Evolutionary conservation across 164 flowering plant species (phyloP).

Genomic region (Santalum album): DNA sequence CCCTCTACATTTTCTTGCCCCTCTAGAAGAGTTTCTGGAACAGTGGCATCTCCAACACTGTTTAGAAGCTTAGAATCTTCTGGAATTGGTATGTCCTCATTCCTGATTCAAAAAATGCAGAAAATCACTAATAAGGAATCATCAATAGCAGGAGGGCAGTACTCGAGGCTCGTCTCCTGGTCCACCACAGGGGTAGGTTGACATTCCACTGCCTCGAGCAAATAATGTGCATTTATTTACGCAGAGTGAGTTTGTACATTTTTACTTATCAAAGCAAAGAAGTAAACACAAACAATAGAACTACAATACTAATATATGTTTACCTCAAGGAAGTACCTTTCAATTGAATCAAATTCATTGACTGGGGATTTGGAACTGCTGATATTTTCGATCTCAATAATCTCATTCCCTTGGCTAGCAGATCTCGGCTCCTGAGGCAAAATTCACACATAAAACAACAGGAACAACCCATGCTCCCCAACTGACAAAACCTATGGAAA

Average conservation of each 20-base stretch:
- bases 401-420: slow-evolving; percentile 38
- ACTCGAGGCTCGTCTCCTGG: background rate
- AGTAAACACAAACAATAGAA: too few relatives aligned
- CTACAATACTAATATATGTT: background rate
- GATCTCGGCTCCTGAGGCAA: slow-evolving; percentile 44
- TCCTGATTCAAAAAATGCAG: slow-evolving; percentile 28
- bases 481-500: too few relatives aligned
- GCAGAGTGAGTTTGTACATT: too few relatives aligned
- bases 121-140: background rate
- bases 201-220: too few relatives aligned
- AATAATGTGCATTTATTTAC: too few relatives aligned
- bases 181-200: slow-evolving; percentile 2
- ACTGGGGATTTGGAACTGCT: slow-evolving; percentile 12
- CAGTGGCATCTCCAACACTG: slow-evolving; percentile 25
- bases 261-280: background rate
- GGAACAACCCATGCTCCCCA: too few relatives aligned
- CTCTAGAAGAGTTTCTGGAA: slow-evolving; percentile 16
- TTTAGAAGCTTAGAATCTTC: slow-evolving; percentile 24
- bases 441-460: slow-evolving; percentile 6
- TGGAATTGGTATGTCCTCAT: slow-evolving; percentile 17
- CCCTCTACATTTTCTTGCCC: slow-evolving; percentile 26
- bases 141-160: background rate
- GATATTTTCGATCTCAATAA: slow-evolving; percentile 22
- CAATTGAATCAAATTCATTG: slow-evolving; percentile 21
- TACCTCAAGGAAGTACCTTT: slow-evolving; percentile 32